Evolutionary conservation across 2,329 filamentous ascomycete species (phyloP).

Genomic region (Botrytis cinerea): DNA sequence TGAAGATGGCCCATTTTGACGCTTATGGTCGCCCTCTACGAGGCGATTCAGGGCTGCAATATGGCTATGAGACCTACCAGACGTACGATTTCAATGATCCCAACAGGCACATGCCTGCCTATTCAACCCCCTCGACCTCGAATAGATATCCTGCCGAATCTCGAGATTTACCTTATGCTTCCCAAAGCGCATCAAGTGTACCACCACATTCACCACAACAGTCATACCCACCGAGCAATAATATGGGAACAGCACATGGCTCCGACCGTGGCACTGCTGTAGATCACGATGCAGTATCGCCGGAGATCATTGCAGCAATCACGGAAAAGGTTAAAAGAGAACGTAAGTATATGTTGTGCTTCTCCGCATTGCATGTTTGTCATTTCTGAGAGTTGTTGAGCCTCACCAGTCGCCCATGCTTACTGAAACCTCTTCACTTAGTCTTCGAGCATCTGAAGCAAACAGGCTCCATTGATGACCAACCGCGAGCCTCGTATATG

Average conservation of each 20-base stretch:
- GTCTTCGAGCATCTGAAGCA: conserved; percentile 43
- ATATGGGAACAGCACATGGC: conserved; percentile 33
- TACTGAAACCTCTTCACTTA: conserved; percentile 25
- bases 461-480: conserved; percentile 38
- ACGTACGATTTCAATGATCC: conserved; percentile 29
- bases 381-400: conserved; percentile 25
- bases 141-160: conserved; percentile 33
- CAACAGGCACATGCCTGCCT: conserved; percentile 29
- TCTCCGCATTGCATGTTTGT: conserved; percentile 32
- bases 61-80: conserved; percentile 21
- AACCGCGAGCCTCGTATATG: conserved; percentile 36
- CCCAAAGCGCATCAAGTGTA: conserved; percentile 28
- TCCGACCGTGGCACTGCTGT: conserved; percentile 28
- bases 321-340: conserved; percentile 59
- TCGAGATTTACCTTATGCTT: conserved; percentile 32
- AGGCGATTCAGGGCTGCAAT: conserved; percentile 25
- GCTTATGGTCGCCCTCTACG: conserved; percentile 33
- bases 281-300: conserved; percentile 51
- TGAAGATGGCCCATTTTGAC: conserved; percentile 35
- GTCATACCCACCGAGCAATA: conserved; percentile 27
- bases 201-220: conserved; percentile 30
- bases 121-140: conserved; percentile 25
- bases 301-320: conserved; percentile 61
- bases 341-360: conserved; percentile 46
- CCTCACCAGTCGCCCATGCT: conserved; percentile 27